Evolutionary conservation across 2,329 filamentous ascomycete species (phyloP), one percentile per base, ranked within the genome.

Genomic region (Mycosphaerella arachidis): DNA sequence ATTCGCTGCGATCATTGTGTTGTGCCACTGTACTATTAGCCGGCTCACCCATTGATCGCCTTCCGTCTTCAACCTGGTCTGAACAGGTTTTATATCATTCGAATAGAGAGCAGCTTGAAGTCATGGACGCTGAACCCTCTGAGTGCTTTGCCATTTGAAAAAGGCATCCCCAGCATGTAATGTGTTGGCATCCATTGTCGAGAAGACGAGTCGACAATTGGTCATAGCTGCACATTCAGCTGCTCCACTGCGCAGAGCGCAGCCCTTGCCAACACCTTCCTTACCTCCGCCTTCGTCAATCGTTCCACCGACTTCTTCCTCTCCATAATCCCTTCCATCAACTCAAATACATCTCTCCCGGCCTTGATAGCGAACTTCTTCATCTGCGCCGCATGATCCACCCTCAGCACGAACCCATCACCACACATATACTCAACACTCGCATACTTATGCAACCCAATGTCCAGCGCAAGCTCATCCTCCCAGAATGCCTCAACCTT

Each of bases 391-490:
- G 48, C 56, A 40, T 31, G 62, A 8, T 66, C 61, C 18, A 64
- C 40, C 37, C 57, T 59, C 27, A 64, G 12, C 8, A 59, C 54
- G 48, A 64, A 66, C 4, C 55, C 48, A 2, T 45, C 29, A 20
- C 57, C 31, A 35, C 54, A 53, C 9, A 62, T 46, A 10, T 27
- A 53, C 46, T 55, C 52, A 45, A 50, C 58, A 43, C 48, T 55
- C 24, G 58, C 57, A 54, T 59, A 59, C 48, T 56, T 55, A 46
- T 61, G 57, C 52, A 48, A 52, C 35, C 60, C 57, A 12, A 37
- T 35, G 43, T 37, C 45, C 31, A 53, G 55, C 16, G 60, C 60
- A n/a, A 55, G 59, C 46, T 57, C 58, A 51, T 64, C 64, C 51
- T 63, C 62, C 18, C 55, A 52, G 1, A 27, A 12, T 30, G n/a